Evolutionary conservation across 2,329 filamentous ascomycete genomes (phyloP).

Genomic region (Raffaelea ambrosiae): DNA sequence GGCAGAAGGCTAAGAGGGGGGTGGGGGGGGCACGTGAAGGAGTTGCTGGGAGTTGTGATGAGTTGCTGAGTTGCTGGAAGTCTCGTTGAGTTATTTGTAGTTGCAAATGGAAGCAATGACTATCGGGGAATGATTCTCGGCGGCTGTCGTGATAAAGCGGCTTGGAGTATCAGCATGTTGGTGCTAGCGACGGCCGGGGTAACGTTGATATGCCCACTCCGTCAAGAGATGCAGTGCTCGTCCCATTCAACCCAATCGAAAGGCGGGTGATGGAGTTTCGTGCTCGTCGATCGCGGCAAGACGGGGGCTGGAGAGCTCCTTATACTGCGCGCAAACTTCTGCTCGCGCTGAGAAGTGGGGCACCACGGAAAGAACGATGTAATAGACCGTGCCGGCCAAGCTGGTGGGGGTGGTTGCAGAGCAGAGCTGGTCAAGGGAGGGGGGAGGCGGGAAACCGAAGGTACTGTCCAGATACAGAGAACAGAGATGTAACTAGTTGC

Average conservation of each 20-base stretch:
- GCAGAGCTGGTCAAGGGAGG: not conserved
- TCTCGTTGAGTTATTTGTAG: too few species aligned
- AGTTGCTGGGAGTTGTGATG: too few species aligned
- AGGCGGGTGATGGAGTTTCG: too few species aligned
- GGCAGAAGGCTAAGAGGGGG: not conserved
- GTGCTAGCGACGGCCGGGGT: not conserved
- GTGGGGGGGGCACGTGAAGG: too few species aligned
- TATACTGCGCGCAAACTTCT: too few species aligned
- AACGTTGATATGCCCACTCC: not conserved
- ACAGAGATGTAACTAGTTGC: not conserved
- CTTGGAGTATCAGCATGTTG: constrained; percentile 19
- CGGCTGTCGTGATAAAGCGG: constrained; percentile 14
- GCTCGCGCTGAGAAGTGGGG: not conserved
- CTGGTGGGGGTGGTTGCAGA: not conserved
- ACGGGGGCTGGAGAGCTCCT: too few species aligned
- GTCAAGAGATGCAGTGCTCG: too few species aligned
- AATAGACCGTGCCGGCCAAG: not conserved
- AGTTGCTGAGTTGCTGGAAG: too few species aligned
- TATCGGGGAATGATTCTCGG: constrained; percentile 19
- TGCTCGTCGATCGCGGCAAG: too few species aligned
- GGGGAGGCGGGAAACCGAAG: not conserved
- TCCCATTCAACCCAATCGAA: too few species aligned
- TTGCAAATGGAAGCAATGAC: too few species aligned
- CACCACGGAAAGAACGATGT: not conserved
- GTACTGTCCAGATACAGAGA: not conserved